Conservation (phyloP, 129 eudicot genomes). For the Silybum marianum region DNA sequence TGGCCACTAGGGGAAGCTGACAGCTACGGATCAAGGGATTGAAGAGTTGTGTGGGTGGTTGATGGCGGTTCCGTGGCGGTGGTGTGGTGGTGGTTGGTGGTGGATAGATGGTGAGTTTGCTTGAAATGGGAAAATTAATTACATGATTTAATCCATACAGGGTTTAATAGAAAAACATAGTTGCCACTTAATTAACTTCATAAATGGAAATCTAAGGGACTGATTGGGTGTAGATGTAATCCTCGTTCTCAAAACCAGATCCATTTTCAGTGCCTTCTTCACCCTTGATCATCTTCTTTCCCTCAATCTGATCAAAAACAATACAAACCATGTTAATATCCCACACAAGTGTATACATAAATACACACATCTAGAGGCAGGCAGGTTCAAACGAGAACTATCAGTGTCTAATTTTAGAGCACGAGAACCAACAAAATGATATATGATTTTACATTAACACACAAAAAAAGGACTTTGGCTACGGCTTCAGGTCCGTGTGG, state of each 20-base stretch:
- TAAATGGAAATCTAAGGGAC: conserved; percentile 36
- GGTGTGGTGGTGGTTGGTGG: background rate
- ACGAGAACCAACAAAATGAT: too few species aligned
- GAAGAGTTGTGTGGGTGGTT: background rate
- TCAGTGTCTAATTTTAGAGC: too few species aligned
- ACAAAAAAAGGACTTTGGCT: too few species aligned
- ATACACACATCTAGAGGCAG: too few species aligned
- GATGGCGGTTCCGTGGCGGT: background rate
- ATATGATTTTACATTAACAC: too few species aligned
- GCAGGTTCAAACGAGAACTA: too few species aligned
- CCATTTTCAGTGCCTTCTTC: conserved; percentile 23
- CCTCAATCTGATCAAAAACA: conserved; percentile 12
- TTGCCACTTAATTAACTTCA: background rate
- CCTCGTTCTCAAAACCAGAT: conserved; percentile 47
- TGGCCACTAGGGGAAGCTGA: too few species aligned
- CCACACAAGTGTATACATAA: background rate
- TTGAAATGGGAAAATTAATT: background rate
- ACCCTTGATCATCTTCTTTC: conserved; percentile 25
- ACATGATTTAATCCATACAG: background rate
- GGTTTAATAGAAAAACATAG: background rate
- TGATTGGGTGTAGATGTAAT: conserved; percentile 69
- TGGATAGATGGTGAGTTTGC: background rate
- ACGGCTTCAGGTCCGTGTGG: too few species aligned
- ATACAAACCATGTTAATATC: conserved; percentile 11
- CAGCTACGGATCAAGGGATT: background rate